Evolutionary conservation across 306 rosid species (phyloP), one percentile per base, ranked within the genome.

Genomic region (Corylus avellana): DNA sequence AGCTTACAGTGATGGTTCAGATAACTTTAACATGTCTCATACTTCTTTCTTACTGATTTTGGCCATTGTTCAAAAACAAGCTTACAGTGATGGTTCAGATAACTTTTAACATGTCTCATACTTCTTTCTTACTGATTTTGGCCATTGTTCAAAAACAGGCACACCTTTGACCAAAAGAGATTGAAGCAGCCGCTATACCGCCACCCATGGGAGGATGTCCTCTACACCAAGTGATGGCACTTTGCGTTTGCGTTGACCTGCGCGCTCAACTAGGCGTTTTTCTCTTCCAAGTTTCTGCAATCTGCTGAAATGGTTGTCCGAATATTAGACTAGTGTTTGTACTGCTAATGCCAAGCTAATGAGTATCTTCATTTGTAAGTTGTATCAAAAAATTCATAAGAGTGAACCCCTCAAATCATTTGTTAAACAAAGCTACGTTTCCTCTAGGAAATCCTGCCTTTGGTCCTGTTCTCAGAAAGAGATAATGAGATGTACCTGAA

Each of bases 121-220:
- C 63, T 76, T 74, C 62, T 20, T 5, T 56, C 53, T 77, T 47
- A 82, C 82, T 49, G 32, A 73, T 42, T 42, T 44, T 59, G 32
- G 32, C 57, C 37, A 25, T 72, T 75, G 3, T 29, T 77, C 58
- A 70, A 79, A 87, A 77, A 72, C 92, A 93, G 99, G 88, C 99
- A 96, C 76, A 96, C 97, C 25, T 96, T 96, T 75, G 99, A 96
- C 88, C 99, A 96, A 80, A 91, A 93, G 98, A 93, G 99, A 83
- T 83, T 96, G 94, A 96, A 96, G 84, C 98, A 96, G 77, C 98
- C 97, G 3, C 96, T 96, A 32, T 93, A 96, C 94, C 99, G 98
- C 77, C 98, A 96, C 86, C 99, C 98, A 76, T 93, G 97, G 99
- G 99, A 96, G 86, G 98, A 93, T 78, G 97, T 91, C 85, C 99